Evolutionary conservation across 768 basidiomycete species (phyloP).

Genomic region (Leccinellum rugosiceps): DNA sequence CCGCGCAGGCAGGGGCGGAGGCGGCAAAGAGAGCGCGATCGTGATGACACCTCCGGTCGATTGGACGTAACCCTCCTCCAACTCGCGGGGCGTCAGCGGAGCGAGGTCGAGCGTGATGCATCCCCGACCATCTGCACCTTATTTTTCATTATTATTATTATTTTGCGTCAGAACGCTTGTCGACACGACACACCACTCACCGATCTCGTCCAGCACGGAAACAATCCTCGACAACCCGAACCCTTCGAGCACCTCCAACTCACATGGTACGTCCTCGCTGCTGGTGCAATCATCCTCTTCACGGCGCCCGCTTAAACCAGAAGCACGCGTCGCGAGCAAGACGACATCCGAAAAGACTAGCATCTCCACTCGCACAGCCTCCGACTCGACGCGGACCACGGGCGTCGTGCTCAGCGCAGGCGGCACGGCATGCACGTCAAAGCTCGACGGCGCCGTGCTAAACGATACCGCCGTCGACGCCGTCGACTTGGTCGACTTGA

Average conservation of each 20-base stretch:
- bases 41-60: constrained; percentile 32
- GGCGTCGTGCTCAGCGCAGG: constrained; percentile 15
- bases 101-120: constrained; percentile 49
- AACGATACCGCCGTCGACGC: constrained; percentile 28
- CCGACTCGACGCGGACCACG: constrained; percentile 25
- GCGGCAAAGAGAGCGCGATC: constrained; percentile 35
- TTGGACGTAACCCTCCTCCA: constrained; percentile 37
- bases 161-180: too few species aligned
- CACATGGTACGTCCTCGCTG: constrained; percentile 25
- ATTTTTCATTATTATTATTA: not conserved
- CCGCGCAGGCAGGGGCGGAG: constrained; percentile 9
- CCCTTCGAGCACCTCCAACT: constrained; percentile 43
- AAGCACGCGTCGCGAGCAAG: constrained; percentile 44
- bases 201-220: constrained; percentile 38
- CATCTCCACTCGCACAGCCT: constrained; percentile 31
- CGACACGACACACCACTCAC: not conserved
- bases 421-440: constrained; percentile 17
- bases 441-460: constrained; percentile 28
- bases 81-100: constrained; percentile 39
- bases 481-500: constrained; percentile 25
- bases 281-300: not conserved
- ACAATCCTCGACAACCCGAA: constrained; percentile 51
- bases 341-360: constrained; percentile 71
- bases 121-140: constrained; percentile 21
- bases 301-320: constrained; percentile 3